Evolutionary conservation across 495 filamentous ascomycete genomes (phyloP), one percentile per base, ranked within the genome.

Genomic region (Aspergillus nidulans): DNA sequence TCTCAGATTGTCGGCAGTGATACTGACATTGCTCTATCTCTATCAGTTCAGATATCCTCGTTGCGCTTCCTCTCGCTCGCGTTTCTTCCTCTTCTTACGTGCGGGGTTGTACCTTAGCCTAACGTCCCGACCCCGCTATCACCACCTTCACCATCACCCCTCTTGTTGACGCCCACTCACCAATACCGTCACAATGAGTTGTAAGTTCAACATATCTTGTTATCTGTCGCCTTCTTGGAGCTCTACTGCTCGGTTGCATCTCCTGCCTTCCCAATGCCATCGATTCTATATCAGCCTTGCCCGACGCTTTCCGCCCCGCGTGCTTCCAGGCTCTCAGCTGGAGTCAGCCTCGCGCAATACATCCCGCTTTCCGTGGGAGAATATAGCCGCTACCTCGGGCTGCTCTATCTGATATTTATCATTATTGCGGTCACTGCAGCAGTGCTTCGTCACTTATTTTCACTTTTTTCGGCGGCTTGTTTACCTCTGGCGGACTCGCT

Each of bases 171-270:
- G 24, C 49, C 53, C 38, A 23, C 42, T 24, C 38, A 45, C 28
- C 52, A 28, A 45, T 18, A 57, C 63, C 59, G 63, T 41, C 67
- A 71, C 60, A 56, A 78, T 78, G 75, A 77, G 72, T 65, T 77
- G 75, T 78, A 58, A 74, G 75, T 77, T 49, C 51, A 59, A 16
- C 42, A 38, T 40, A 59, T 32, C 20, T 15, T 43, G 19, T n/a
- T 25, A 19, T 34, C n/a, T n/a, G n/a, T n/a, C n/a, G n/a, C n/a
- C n/a, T 5, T 4, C 13, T 44, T 57, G 23, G 18, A 10, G 12
- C 21, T 30, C 26, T 18, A 4, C 36, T 13, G 8, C 36, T 18
- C 36, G 30, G 2, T 26, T 10, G 21, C 16, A 48, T 49, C 16
- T n/a, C 24, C n/a, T n/a, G n/a, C n/a, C n/a, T 42, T 34, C 52